Conservation (phyloP, 352 stramenopile species). For the Pythium insidiosum region DNA sequence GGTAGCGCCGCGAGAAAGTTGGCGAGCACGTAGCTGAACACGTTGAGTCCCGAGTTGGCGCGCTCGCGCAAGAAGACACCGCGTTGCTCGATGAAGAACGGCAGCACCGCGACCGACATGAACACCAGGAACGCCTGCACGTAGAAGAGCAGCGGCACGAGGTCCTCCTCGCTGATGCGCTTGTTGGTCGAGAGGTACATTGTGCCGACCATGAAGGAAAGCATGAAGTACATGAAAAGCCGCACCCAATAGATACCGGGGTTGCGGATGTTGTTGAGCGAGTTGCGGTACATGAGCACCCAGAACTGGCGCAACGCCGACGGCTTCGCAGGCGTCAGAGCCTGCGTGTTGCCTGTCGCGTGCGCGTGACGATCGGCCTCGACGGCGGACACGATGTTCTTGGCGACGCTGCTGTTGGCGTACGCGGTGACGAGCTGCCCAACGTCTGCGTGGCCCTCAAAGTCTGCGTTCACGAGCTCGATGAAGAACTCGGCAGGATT, state of each 20-base stretch:
- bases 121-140: conserved; percentile 84
- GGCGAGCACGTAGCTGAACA: conserved; percentile 44
- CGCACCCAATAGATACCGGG: conserved; percentile 63
- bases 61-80: conserved; percentile 63
- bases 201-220: conserved; percentile 60
- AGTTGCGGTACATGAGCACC: conserved; percentile 44
- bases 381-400: neutral
- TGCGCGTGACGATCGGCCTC: neutral
- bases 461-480: conserved; percentile 28
- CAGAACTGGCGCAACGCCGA: conserved; percentile 28
- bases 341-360: neutral
- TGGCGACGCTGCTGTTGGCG: neutral
- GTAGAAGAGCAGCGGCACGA: conserved; percentile 76
- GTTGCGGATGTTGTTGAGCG: conserved; percentile 56
- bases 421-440: conserved; percentile 3
- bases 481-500: conserved; percentile 34
- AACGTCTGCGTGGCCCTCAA: conserved; percentile 22
- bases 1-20: conserved; percentile 42
- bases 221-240: conserved; percentile 60
- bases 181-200: conserved; percentile 62
- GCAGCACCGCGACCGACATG: conserved; percentile 83
- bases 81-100: conserved; percentile 80
- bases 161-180: conserved; percentile 27
- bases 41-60: conserved; percentile 47
- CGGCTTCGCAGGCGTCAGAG: conserved; percentile 1